These are phyloP conservation scores for Rosa chinensis DNA, from an alignment of 306 rosid species.

Conservation along the genomic window DNA sequence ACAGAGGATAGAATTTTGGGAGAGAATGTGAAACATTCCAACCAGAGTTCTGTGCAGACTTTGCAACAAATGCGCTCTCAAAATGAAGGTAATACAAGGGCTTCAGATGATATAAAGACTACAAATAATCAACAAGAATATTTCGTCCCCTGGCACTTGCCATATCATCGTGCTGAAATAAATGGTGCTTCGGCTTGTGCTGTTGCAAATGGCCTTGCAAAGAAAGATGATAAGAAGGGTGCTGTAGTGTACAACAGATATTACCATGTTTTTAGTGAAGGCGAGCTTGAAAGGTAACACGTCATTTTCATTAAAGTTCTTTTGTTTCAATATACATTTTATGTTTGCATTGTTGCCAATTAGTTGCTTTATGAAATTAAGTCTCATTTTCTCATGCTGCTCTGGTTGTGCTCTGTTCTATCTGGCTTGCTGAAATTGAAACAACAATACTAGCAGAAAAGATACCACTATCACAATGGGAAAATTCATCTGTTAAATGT, in stretches of 20 bases:
- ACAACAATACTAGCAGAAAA: background rate
- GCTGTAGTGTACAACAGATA: conserved; percentile 87
- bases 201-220: conserved; percentile 82
- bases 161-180: conserved; percentile 93
- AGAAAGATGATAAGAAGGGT: conserved; percentile 83
- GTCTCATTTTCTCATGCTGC: background rate
- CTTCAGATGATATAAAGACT: conserved; percentile 34
- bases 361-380: conserved; percentile 11
- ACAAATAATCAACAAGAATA: conserved; percentile 70
- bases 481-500: background rate
- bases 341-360: background rate
- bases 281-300: conserved; percentile 92
- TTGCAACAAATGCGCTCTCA: conserved; percentile 31
- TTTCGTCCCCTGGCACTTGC: conserved; percentile 97
- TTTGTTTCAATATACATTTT: background rate
- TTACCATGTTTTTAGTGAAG: conserved; percentile 93
- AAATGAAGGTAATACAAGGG: conserved; percentile 14
- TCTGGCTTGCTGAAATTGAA: conserved; percentile 1
- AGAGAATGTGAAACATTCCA: conserved; percentile 33
- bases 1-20: conserved; percentile 48
- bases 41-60: conserved; percentile 28
- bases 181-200: conserved; percentile 86
- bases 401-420: background rate
- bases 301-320: conserved; percentile 3
- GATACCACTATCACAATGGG: background rate